These are phyloP conservation scores for Poa pratensis DNA, from an alignment of 176 grass and related monocot species.

Conservation along the genomic window DNA sequence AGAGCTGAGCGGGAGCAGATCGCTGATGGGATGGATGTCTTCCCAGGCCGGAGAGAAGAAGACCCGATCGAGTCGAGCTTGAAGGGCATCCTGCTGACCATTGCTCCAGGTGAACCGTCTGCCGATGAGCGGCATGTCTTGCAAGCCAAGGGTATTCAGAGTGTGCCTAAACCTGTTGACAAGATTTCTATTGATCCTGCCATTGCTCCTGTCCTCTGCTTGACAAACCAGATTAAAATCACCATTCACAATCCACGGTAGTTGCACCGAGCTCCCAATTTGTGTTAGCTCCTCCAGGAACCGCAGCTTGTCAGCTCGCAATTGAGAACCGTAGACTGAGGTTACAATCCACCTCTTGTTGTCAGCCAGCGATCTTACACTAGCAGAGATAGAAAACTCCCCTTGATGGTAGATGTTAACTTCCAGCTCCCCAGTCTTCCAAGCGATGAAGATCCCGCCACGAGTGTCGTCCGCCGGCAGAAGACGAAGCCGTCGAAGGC, in stretches of 20 bases:
- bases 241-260: background rate
- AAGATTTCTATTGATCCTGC: background rate
- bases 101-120: background rate
- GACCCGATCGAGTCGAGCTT: background rate
- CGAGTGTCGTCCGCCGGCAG: background rate
- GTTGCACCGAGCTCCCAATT: background rate
- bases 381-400: background rate
- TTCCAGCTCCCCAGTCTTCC: background rate
- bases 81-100: background rate
- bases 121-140: background rate
- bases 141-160: background rate
- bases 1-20: background rate
- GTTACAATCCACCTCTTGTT: background rate
- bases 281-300: background rate
- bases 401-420: background rate
- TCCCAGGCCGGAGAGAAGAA: background rate
- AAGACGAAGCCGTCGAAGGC: background rate
- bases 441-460: background rate
- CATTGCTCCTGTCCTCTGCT: background rate
- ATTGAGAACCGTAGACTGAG: background rate
- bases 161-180: background rate
- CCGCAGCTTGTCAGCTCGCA: background rate
- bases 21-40: background rate
- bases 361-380: background rate
- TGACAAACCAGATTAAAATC: background rate